Evolutionary conservation across 257 asterid species (phyloP).

Genomic region (Cordia subcordata): DNA sequence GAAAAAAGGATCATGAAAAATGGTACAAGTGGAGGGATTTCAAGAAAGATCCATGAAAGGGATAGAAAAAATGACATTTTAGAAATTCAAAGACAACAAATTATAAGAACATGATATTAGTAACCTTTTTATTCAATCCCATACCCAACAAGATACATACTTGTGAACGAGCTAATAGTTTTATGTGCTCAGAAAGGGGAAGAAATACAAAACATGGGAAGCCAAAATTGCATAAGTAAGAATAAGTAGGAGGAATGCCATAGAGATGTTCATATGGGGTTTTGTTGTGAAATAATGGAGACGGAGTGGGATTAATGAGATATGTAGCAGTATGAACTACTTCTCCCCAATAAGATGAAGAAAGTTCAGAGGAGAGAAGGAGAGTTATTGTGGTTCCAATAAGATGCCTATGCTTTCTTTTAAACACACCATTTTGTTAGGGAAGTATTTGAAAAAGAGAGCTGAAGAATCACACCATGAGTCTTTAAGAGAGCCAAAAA

Average conservation of each 20-base stretch:
- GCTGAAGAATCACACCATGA: not conserved
- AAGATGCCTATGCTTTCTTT: not conserved
- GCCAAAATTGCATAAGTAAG: not conserved
- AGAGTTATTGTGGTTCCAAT: not conserved
- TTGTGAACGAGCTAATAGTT: no score
- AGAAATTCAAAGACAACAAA: no score
- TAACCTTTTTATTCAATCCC: no score
- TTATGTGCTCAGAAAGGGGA: no score
- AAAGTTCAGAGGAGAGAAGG: not conserved
- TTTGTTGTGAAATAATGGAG: not conserved
- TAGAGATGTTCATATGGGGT: not conserved
- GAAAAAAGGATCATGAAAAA: no score
- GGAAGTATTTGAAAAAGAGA: not conserved
- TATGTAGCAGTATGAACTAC: not conserved
- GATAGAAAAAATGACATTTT: no score
- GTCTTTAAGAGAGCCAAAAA: not conserved
- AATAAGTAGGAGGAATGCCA: not conserved
- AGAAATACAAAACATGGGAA: not conserved
- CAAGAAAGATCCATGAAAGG: no score
- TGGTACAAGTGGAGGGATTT: no score
- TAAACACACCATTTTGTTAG: not conserved
- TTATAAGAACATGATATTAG: no score
- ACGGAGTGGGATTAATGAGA: not conserved
- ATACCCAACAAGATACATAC: no score
- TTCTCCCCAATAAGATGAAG: not conserved